Evolutionary conservation across 345 rosid species (phyloP), one percentile per base, ranked within the genome.

Genomic region (Rhizophora mangle): DNA sequence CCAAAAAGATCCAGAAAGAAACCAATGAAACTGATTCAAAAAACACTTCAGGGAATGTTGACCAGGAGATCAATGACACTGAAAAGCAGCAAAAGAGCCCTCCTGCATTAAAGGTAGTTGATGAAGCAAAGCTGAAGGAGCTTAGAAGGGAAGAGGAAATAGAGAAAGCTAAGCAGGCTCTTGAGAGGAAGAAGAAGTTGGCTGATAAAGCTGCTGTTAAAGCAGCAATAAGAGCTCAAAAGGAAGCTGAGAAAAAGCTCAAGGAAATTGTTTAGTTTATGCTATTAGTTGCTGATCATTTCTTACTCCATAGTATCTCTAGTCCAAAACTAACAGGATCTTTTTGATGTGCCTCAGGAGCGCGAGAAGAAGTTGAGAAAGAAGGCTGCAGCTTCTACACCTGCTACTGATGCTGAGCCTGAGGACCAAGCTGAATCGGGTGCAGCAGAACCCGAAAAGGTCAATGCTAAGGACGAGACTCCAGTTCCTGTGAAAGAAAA

Each of bases 171-270:
- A 92, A 86, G 82, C 94, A 80, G 76, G 97, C 96, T 57, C 76
- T 85, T 87, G 99, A 96, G 78, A 87, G 99, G 82, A 96, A 96
- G 88, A 96, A 86, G 85, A 96, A 85, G 81, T 68, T 78, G 83
- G 97, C 97, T 2, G 98, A 92, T 79, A 90, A 90, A 85, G 78
- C 86, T 70, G 99, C 97, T 58, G 89, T 87, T 18, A 95, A 95
- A 83, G 96, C 93, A 55, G 92, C 98, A 49, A 67, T 72, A 27
- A 84, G 92, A 87, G 96, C 99, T 75, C 86, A 94, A 79, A 94
- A 87, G 86, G 99, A 94, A 72, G 96, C 95, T 67, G 97, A 92
- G 74, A 96, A 85, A 86, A 92, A 89, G 82, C 85, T 80, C 13
- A 88, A 90, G 99, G 98, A 47, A 87, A 82, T 78, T 83, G 67